These are phyloP conservation scores for Kalmusia sp. DNA, from an alignment of 2,329 filamentous ascomycete species.

Conservation along the genomic window DNA sequence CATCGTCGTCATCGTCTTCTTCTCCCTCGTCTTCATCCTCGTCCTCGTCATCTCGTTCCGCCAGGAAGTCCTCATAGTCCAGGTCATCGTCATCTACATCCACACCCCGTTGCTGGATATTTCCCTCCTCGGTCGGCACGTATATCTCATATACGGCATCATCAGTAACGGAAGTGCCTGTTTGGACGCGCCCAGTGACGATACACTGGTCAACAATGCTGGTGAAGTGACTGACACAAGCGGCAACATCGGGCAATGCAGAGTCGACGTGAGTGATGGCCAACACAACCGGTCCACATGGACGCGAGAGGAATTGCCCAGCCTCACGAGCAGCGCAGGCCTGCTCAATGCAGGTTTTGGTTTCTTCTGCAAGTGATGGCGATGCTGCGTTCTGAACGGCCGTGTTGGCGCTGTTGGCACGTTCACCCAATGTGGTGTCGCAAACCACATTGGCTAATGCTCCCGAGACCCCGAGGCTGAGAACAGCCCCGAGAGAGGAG, in stretches of 20 bases:
- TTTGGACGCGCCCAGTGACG: background rate
- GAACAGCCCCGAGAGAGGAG: background rate
- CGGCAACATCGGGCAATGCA: background rate
- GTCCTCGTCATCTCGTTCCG: background rate
- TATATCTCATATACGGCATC: background rate
- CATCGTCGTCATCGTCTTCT: background rate
- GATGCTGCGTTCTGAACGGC: background rate
- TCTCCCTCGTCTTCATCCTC: background rate
- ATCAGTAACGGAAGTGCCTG: background rate
- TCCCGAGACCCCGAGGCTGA: background rate
- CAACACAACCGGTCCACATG: background rate
- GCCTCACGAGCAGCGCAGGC: background rate
- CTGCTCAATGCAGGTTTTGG: background rate
- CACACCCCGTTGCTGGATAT: background rate
- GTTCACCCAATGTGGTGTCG: background rate
- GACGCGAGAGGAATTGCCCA: background rate
- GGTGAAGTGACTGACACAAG: background rate
- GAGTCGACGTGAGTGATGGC: background rate
- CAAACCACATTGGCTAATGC: background rate
- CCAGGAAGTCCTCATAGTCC: background rate
- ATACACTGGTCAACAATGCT: conserved; percentile 1
- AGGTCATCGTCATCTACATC: background rate
- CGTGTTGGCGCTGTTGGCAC: background rate
- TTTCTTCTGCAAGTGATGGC: background rate
- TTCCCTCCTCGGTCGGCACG: background rate